Evolutionary conservation across 495 filamentous ascomycete genomes (phyloP), one percentile per base, ranked within the genome.

Genomic region (Neurospora tetraspora): DNA sequence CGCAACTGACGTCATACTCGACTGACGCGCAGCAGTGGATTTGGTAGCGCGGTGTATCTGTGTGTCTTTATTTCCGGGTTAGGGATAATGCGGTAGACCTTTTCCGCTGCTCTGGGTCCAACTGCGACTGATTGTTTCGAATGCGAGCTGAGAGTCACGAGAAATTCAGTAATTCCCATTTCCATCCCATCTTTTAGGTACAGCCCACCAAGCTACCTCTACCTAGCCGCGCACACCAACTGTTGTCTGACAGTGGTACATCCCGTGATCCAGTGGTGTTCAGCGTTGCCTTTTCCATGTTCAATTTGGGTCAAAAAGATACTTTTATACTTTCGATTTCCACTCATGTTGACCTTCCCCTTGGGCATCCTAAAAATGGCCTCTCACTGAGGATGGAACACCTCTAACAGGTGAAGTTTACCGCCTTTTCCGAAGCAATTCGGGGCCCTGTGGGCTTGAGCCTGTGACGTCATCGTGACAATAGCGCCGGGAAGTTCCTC

Each of bases 1-100:
- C n/a, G 45, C 10, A 4, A 45, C 47, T 59, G 53, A 69, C 70
- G 70, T 71, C 70, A 71, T 71, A 3, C 43, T 68, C 70, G 36
- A 61, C 42, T 71, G 70, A 71, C 42, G 27, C 39, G 40, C 43
- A 71, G 70, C 23, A 31, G 11, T 23, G 70, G 20, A 53, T 14
- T 20, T 37, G 38, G 34, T 23, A 43, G 40, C 40, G 40, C 40
- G 16, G 18, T n/a, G 39, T 47, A n/a, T n/a, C 14, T 18, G 6
- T 45, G 43, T 53, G 3, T 53, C 1, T 23, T 61, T 9, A 2
- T 65, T 34, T 34, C 6, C 14, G 53, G 53, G 53, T 65, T 65
- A 65, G 27, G 53, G 53, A 34, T 16, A 65, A 1, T 18, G 53
- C 53, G 14, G 53, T 11, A 34, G 11, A 59, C 20, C 20, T 16